These are phyloP conservation scores for Choiromyces venosus DNA, from an alignment of 495 filamentous ascomycete genomes.

Conservation along the genomic window DNA sequence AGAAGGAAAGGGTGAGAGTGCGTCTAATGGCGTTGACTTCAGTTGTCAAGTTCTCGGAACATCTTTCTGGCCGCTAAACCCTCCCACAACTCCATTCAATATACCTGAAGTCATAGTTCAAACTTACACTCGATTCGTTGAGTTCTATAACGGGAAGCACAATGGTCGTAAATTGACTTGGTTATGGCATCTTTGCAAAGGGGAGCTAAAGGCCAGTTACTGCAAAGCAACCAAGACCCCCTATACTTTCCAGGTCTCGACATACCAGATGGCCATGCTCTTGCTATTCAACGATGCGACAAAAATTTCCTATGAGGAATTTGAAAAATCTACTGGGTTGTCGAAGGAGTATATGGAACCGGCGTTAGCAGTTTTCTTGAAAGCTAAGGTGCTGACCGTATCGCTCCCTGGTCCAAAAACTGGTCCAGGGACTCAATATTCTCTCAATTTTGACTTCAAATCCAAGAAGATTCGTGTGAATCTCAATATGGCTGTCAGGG, in stretches of 20 bases:
- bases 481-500: conserved; percentile 88
- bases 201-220: conserved; percentile 91
- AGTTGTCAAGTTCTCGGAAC: conserved; percentile 69
- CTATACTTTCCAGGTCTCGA: conserved; percentile 95
- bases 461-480: conserved; percentile 96
- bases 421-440: conserved; percentile 67
- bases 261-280: conserved; percentile 96
- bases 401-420: conserved; percentile 67
- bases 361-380: conserved; percentile 73
- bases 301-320: conserved; percentile 78
- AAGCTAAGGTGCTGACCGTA: conserved; percentile 72
- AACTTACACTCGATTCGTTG: conserved; percentile 80
- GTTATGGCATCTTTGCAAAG: conserved; percentile 98
- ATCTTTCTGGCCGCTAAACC: conserved; percentile 90
- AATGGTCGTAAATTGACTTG: conserved; percentile 92
- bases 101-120: conserved; percentile 77
- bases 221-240: conserved; percentile 79
- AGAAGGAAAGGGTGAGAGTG: conserved; percentile 48
- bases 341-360: conserved; percentile 76
- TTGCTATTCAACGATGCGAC: conserved; percentile 90
- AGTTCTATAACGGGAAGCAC: conserved; percentile 93
- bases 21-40: conserved; percentile 41
- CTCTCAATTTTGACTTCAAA: conserved; percentile 90
- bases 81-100: conserved; percentile 77
- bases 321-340: conserved; percentile 71